These are phyloP conservation scores for Termitomyces sp. DNA, from an alignment of 768 basidiomycete genomes.

Conservation along the genomic window DNA sequence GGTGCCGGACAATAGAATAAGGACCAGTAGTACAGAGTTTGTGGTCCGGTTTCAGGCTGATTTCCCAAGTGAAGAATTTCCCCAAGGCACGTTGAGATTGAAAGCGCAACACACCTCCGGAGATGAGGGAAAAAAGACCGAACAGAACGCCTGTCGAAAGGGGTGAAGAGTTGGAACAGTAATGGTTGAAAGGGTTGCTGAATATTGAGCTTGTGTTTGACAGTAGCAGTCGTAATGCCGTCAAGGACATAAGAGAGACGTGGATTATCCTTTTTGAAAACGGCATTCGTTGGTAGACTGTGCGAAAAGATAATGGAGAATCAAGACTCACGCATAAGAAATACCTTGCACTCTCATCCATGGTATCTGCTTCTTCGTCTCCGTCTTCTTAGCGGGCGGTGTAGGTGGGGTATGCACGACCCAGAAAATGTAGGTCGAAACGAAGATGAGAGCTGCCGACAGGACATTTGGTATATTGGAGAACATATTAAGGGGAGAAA, in stretches of 20 bases:
- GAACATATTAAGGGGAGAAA: too few relatives aligned
- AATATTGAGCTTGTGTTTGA: neutral
- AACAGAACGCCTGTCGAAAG: neutral
- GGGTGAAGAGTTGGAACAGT: neutral
- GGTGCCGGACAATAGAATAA: slow-evolving; percentile 6
- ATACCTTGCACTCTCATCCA: slow-evolving; percentile 3
- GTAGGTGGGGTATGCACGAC: slow-evolving; percentile 1
- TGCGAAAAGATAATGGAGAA: too few relatives aligned
- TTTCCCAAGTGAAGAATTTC: slow-evolving; percentile 9
- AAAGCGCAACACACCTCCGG: neutral
- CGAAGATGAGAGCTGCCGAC: neutral
- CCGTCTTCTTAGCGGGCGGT: neutral
- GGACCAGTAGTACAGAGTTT: slow-evolving; percentile 7
- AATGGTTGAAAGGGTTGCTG: too few relatives aligned
- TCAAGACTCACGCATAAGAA: neutral
- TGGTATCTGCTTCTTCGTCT: slow-evolving; percentile 4
- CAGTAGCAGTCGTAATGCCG: neutral
- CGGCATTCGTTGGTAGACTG: too few relatives aligned
- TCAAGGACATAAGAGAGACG: neutral
- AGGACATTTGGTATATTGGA: too few relatives aligned
- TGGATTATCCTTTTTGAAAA: neutral
- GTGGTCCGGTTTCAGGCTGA: slow-evolving; percentile 4
- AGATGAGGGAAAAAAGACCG: neutral
- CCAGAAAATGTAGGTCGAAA: slow-evolving; percentile 5
- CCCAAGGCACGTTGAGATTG: slow-evolving; percentile 3